These are phyloP conservation scores for Pleoardoris graminearum DNA, from an alignment of 2,329 filamentous ascomycete genomes.

Conservation along the genomic window DNA sequence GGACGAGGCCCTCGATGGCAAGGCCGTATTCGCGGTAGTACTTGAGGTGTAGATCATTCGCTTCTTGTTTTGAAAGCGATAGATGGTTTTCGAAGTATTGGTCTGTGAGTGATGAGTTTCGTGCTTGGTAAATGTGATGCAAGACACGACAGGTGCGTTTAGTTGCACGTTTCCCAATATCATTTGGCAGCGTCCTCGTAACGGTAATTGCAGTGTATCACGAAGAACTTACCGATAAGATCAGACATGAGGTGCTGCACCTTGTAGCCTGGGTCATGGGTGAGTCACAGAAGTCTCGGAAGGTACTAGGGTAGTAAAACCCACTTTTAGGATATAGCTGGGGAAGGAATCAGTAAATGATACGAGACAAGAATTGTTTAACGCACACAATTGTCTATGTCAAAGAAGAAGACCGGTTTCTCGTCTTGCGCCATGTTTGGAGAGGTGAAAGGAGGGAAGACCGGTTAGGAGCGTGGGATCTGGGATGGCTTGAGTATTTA, in stretches of 20 bases:
- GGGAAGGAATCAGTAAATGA: constrained; percentile 8
- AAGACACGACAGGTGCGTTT: neutral
- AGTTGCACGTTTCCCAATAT: too few species aligned
- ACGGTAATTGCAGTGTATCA: too few species aligned
- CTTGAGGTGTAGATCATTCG: constrained; percentile 80
- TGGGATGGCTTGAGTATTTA: neutral
- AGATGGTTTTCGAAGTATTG: constrained; percentile 70
- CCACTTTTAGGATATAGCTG: constrained; percentile 83
- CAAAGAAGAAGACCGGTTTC: constrained; percentile 72
- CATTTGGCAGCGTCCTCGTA: too few species aligned
- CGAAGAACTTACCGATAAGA: constrained; percentile 63
- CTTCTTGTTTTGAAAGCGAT: constrained; percentile 73
- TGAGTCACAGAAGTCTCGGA: constrained; percentile 16
- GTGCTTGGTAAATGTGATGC: neutral
- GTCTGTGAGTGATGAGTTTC: constrained; percentile 45
- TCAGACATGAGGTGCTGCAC: constrained; percentile 88
- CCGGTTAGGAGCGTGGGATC: neutral
- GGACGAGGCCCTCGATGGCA: constrained; percentile 92
- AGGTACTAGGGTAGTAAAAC: constrained; percentile 21
- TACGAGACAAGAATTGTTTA: too few species aligned
- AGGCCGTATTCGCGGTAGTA: constrained; percentile 97
- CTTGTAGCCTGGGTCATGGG: constrained; percentile 63
- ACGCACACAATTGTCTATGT: constrained; percentile 93
- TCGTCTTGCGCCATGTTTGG: constrained; percentile 30
- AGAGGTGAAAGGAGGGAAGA: neutral